These are phyloP conservation scores for Dittrichia graveolens DNA, from an alignment of 129 eudicot species.

Conservation along the genomic window DNA sequence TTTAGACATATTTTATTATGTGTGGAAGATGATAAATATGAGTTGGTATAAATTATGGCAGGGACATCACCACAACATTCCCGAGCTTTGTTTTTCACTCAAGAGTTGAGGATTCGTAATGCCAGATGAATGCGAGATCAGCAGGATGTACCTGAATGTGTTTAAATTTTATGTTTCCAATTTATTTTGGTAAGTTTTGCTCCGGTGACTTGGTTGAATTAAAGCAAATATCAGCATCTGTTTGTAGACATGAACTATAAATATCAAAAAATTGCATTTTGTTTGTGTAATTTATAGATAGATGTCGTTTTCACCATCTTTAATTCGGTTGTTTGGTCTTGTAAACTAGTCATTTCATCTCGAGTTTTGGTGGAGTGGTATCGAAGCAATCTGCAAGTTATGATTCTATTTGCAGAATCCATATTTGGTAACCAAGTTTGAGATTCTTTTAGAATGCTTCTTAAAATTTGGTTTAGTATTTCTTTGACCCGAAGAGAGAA, in stretches of 20 bases:
- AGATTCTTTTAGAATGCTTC: too few relatives aligned
- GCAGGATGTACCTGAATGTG: neutral
- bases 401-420: too few relatives aligned
- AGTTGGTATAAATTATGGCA: conserved; percentile 12
- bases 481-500: too few relatives aligned
- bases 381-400: too few relatives aligned
- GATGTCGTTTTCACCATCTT: too few relatives aligned
- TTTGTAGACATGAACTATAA: neutral
- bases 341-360: too few relatives aligned
- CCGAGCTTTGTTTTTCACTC: conserved; percentile 92
- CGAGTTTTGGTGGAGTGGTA: too few relatives aligned
- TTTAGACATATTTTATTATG: too few relatives aligned
- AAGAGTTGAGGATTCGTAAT: conserved; percentile 80
- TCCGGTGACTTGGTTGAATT: neutral
- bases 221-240: neutral
- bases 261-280: neutral
- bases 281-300: too few relatives aligned
- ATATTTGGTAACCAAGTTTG: too few relatives aligned
- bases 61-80: conserved; percentile 89
- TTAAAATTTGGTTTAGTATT: too few relatives aligned
- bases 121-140: neutral
- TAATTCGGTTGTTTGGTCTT: too few relatives aligned
- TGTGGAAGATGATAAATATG: neutral
- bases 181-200: conserved; percentile 23
- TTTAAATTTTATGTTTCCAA: neutral